A percentile compares a stretch with the other conserved stretches of the same genome.
Evolutionary conservation across 306 rosid species (phyloP).

Genomic region (Prinsepia uniflora): DNA sequence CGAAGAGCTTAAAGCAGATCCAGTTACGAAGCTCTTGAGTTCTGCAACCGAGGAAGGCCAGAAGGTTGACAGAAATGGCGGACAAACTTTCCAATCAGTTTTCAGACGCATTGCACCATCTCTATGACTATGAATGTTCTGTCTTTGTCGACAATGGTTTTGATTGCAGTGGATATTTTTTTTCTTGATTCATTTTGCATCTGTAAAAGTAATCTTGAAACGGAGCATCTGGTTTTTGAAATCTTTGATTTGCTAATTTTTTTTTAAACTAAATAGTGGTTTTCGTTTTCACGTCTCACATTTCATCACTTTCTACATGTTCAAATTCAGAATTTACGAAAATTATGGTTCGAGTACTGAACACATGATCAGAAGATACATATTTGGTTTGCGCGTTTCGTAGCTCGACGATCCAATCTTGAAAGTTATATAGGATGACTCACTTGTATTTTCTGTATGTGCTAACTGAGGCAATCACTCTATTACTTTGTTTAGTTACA

Average conservation of each 20-base stretch:
- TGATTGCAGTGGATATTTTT: background rate
- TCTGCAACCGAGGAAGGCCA: conserved; percentile 97
- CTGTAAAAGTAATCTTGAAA: background rate
- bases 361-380: too few species aligned
- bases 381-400: too few species aligned
- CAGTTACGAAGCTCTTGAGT: conserved; percentile 64
- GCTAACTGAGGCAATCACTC: too few species aligned
- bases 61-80: conserved; percentile 91
- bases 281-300: background rate
- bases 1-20: conserved; percentile 80
- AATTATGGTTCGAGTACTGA: too few species aligned
- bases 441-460: too few species aligned
- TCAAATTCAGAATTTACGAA: too few species aligned
- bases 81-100: conserved; percentile 77
- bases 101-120: conserved; percentile 56
- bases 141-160: background rate
- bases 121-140: conserved; percentile 24
- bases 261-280: background rate
- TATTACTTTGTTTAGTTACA: too few species aligned
- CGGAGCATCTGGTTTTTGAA: background rate
- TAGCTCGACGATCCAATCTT: too few species aligned
- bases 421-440: too few species aligned
- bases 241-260: background rate
- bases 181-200: background rate
- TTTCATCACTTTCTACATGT: background rate